These are phyloP conservation scores for Lentinula novae-zelandiae DNA, from an alignment of 1,284 basidiomycete genomes.

Conservation along the genomic window DNA sequence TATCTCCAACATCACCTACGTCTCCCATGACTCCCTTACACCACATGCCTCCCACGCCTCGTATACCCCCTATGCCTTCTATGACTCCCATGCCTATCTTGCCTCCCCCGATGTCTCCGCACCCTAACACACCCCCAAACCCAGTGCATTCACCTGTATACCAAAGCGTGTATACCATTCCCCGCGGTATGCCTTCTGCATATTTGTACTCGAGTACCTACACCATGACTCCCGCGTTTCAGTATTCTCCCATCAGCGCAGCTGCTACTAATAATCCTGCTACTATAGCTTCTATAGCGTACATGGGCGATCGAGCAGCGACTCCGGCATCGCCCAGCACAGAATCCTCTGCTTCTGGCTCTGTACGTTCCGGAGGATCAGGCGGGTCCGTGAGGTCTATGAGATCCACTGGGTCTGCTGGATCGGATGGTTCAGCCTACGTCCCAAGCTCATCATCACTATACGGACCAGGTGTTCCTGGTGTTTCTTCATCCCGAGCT, in stretches of 20 bases:
- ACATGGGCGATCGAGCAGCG: constrained; percentile 1
- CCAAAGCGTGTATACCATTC: not conserved
- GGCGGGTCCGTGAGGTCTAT: not conserved
- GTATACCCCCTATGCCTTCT: not conserved
- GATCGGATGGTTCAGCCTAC: not conserved
- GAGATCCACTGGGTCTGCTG: not conserved
- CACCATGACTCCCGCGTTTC: not conserved
- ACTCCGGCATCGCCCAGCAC: not conserved
- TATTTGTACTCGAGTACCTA: not conserved
- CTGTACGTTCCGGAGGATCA: not conserved
- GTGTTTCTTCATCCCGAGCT: not conserved
- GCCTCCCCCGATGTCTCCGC: not conserved
- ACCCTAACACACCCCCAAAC: not conserved
- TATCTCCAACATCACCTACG: not conserved
- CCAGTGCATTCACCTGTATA: not conserved
- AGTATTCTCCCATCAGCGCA: not conserved
- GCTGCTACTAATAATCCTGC: too few species aligned
- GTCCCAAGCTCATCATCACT: not conserved
- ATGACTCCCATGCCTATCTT: too few species aligned
- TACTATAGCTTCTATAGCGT: not conserved
- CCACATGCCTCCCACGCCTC: not conserved
- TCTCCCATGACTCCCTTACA: not conserved
- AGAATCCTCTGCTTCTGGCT: constrained; percentile 8
- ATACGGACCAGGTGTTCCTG: not conserved
- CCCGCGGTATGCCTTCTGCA: not conserved